Evolutionary conservation across 1,284 basidiomycete species (phyloP), one percentile per base, ranked within the genome.

Genomic region (Ceratorhiza oryzae-sativae): DNA sequence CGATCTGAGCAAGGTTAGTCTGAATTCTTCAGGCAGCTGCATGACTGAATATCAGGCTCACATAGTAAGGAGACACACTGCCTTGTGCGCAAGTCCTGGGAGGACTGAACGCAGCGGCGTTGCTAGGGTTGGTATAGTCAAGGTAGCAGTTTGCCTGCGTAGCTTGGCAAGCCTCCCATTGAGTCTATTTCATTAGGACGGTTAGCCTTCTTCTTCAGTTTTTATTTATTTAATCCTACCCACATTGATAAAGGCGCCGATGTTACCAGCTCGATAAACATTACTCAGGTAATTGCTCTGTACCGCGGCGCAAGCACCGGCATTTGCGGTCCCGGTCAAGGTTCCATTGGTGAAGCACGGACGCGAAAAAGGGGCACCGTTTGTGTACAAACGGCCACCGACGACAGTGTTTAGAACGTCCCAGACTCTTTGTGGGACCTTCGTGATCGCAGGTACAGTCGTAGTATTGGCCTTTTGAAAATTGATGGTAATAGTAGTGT

Each of bases 1-100:
- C 82, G 72, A 86, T 82, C 85, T 86, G 61, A 18, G 36, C 39
- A 27, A 10, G 12, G 6, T 58, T 13, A 48, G 42, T 58, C 46
- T 58, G 55, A 2, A 55, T 12, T 39, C 41, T 41, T 49, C n/a
- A 15, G 27, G n/a, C n/a, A n/a, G n/a, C 25, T 18, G 3, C 39
- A 34, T 20, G 39, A 30, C n/a, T 13, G n/a, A 10, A 42, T 12
- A 48, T 25, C 12, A 15, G 30, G 18, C 55, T 45, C 25, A 49
- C 53, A 23, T 70, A 70, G 55, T 70, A 70, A n/a, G 53, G 13
- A n/a, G 67, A 59, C 12, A 70, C 67, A n/a, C 65, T 48, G 30
- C 65, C 65, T 23, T 70, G 65, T 15, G 65, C 51, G 42, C 65
- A 70, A 10, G 65, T 42, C 27, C 13, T 30, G 5, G 65, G 65